These are phyloP conservation scores for Candolleomyces eurysporus DNA, from an alignment of 768 basidiomycete genomes.

Conservation along the genomic window DNA sequence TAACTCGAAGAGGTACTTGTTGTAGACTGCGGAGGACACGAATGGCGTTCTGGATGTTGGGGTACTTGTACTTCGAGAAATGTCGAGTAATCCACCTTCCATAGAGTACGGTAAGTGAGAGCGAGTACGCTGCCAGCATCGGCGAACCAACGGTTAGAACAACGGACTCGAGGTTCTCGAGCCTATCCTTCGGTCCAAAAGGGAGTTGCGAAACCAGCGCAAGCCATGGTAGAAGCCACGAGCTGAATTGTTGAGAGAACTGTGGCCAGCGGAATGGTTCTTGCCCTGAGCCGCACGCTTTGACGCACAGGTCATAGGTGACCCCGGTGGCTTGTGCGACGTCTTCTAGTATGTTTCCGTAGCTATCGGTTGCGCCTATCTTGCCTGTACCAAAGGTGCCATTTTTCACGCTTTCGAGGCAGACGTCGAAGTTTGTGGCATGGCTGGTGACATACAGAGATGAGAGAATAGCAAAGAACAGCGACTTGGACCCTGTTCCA, in stretches of 20 bases:
- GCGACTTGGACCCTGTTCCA: background rate
- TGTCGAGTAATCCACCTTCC: conserved; percentile 37
- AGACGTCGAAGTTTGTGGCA: conserved; percentile 16
- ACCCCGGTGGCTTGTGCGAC: conserved; percentile 24
- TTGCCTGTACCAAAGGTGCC: conserved; percentile 12
- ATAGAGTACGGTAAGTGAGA: conserved; percentile 42
- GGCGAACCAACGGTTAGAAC: conserved; percentile 46
- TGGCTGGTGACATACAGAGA: background rate
- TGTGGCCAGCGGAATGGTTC: conserved; percentile 29
- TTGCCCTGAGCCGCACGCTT: conserved; percentile 22
- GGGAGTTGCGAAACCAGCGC: conserved; percentile 48
- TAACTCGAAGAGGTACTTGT: conserved; percentile 36
- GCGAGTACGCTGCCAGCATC: conserved; percentile 42
- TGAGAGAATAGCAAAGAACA: background rate
- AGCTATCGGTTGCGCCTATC: conserved; percentile 24
- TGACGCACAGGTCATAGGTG: conserved; percentile 27
- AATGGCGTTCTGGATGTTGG: conserved; percentile 28
- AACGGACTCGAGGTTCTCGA: conserved; percentile 42
- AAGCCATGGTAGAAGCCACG: conserved; percentile 50
- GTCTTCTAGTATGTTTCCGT: conserved; percentile 20
- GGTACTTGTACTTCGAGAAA: conserved; percentile 27
- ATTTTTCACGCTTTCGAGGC: conserved; percentile 16
- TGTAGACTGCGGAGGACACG: conserved; percentile 38
- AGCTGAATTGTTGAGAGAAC: conserved; percentile 37
- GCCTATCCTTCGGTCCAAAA: conserved; percentile 36